phyloP scores from a whole-genome alignment of 176 grass and related monocot genomes.

The Oryza coarctata region DNA sequence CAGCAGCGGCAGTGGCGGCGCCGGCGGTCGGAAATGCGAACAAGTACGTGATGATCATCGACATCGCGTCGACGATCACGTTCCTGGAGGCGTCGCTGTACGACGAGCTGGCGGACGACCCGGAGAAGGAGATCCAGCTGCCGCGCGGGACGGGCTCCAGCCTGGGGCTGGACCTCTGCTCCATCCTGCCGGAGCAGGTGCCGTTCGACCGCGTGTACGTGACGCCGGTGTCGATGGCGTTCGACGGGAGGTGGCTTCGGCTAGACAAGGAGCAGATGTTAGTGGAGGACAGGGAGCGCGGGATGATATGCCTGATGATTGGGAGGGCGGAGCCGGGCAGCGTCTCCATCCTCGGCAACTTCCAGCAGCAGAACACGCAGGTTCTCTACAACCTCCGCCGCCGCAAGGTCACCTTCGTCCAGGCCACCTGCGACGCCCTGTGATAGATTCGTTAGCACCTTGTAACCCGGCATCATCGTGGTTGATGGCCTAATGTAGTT shows the following conservation, averaged over 20 bases:
- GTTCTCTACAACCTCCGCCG: constrained; percentile 52
- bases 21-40: neutral
- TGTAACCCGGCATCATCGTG: neutral
- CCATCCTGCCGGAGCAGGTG: constrained; percentile 44
- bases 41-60: constrained; percentile 56
- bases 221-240: constrained; percentile 45
- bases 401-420: constrained; percentile 50
- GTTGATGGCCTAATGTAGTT: neutral
- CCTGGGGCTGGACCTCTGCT: constrained; percentile 63
- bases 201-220: constrained; percentile 48
- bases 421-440: constrained; percentile 25
- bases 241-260: constrained; percentile 45
- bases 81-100: constrained; percentile 54
- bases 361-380: constrained; percentile 64
- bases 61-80: constrained; percentile 58
- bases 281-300: constrained; percentile 36
- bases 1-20: neutral
- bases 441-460: neutral
- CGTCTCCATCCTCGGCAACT: constrained; percentile 62
- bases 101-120: constrained; percentile 43
- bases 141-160: constrained; percentile 40
- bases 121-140: constrained; percentile 56
- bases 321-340: constrained; percentile 28
- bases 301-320: constrained; percentile 60
- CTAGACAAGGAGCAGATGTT: constrained; percentile 50